Conservation (phyloP, 2,329 filamentous ascomycete species). For the Colletotrichum endophyticum region DNA sequence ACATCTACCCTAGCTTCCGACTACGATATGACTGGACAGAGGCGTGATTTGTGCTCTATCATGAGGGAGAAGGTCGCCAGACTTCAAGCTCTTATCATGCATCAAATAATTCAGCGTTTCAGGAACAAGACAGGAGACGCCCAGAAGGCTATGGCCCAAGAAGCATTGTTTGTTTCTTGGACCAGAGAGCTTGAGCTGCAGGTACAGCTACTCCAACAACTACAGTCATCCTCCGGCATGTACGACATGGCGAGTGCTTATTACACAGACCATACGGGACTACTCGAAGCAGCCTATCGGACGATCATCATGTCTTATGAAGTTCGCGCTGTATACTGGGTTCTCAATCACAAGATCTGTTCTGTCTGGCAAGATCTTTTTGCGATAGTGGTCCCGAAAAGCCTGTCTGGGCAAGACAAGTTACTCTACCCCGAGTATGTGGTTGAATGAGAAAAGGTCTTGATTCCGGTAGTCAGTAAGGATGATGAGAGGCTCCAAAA, state of each 20-base stretch:
- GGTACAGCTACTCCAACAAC: not conserved
- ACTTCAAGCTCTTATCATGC: not conserved
- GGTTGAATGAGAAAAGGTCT: not conserved
- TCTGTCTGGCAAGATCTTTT: not conserved
- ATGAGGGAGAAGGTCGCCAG: not conserved
- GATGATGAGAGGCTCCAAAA: not conserved
- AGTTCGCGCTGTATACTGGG: not conserved
- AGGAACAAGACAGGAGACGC: not conserved
- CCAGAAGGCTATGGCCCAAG: not conserved
- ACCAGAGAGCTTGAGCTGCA: not conserved
- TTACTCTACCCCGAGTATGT: not conserved
- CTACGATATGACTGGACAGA: not conserved
- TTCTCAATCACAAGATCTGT: not conserved
- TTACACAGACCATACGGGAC: not conserved
- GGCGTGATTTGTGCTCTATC: not conserved
- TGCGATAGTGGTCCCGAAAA: not conserved
- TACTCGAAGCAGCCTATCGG: not conserved
- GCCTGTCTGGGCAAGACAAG: not conserved
- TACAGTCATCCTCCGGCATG: not conserved
- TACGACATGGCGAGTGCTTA: not conserved
- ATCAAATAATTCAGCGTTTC: slow-evolving; percentile 3
- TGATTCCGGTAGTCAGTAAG: not conserved
- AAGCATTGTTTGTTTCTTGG: not conserved
- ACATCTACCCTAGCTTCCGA: not conserved
- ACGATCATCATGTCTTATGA: not conserved